phyloP scores from a whole-genome alignment of 129 eudicot species.

The Tagetes patula region DNA sequence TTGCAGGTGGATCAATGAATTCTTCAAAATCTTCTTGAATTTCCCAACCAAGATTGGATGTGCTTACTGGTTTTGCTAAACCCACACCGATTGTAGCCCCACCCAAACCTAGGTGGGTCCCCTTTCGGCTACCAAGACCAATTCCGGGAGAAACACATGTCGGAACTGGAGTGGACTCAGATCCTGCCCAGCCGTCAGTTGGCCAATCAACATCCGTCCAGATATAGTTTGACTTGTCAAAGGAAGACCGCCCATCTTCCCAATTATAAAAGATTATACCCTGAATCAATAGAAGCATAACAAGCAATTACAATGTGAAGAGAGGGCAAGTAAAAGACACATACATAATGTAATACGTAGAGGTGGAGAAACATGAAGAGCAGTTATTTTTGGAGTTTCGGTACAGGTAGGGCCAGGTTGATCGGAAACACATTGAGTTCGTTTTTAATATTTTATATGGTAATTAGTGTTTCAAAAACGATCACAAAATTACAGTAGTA shows the following conservation, averaged over 20 bases:
- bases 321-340: constrained; percentile 18
- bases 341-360: constrained; percentile 1
- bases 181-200: constrained; percentile 88
- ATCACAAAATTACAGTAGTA: not conserved
- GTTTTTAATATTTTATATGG: not conserved
- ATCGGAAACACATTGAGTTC: not conserved
- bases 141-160: constrained; percentile 85
- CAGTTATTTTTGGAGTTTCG: not conserved
- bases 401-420: not conserved
- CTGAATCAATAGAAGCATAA: constrained; percentile 43
- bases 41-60: constrained; percentile 85
- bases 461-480: not conserved
- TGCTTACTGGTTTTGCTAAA: constrained; percentile 52
- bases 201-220: constrained; percentile 99
- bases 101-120: constrained; percentile 82
- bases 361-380: not conserved
- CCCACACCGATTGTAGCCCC: constrained; percentile 83
- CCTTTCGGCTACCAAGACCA: constrained; percentile 84
- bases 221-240: constrained; percentile 55
- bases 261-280: constrained; percentile 72
- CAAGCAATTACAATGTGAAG: constrained; percentile 13
- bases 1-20: constrained; percentile 84
- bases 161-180: constrained; percentile 81
- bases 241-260: constrained; percentile 56
- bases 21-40: constrained; percentile 85